Conservation (phyloP, 306 rosid genomes). For the Gastrolobium bilobum region DNA sequence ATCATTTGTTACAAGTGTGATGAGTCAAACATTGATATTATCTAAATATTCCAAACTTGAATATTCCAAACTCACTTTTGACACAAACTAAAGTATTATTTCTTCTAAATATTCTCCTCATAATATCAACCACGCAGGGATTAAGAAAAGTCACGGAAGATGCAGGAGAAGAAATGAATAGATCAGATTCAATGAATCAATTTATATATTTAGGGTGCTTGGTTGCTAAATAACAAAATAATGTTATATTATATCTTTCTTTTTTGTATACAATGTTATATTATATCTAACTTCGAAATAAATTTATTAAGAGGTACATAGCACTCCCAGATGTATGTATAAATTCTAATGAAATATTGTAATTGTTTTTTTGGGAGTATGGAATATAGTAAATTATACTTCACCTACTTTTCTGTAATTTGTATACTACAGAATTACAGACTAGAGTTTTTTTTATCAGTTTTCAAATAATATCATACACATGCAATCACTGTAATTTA, state of each 20-base stretch:
- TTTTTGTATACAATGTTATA: no score
- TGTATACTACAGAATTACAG: background rate
- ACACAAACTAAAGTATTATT: conserved; percentile 26
- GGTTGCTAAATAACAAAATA: background rate
- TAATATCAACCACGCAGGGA: conserved; percentile 10
- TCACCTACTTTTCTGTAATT: background rate
- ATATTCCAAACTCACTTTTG: conserved; percentile 33
- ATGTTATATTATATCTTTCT: background rate
- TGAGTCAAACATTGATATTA: no score
- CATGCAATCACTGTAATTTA: background rate
- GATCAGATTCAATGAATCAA: background rate
- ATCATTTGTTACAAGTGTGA: no score
- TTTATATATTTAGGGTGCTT: conserved; percentile 22
- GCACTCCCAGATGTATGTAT: no score
- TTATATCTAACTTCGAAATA: background rate
- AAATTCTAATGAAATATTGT: no score
- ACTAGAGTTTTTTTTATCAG: background rate
- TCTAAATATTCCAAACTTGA: conserved; percentile 17
- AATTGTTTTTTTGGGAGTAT: no score
- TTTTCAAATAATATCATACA: background rate
- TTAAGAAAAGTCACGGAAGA: background rate
- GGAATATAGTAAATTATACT: background rate
- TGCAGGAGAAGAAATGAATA: background rate
- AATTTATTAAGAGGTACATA: no score
- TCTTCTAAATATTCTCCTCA: background rate